Evolutionary conservation across 2,329 filamentous ascomycete species (phyloP), one percentile per base, ranked within the genome.

Genomic region (Neonectria faginata): DNA sequence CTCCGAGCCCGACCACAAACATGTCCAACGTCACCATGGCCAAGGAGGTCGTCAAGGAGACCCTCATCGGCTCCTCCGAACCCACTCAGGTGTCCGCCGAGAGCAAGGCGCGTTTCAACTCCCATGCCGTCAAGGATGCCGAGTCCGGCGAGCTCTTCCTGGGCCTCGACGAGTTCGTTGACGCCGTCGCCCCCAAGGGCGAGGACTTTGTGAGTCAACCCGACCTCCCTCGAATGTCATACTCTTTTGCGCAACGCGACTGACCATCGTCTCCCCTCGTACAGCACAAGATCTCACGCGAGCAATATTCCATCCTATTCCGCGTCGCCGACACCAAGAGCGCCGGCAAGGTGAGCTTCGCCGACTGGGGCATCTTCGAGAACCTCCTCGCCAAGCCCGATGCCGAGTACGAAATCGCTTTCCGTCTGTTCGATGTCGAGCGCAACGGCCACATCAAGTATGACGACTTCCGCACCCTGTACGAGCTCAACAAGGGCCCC

Each of bases 321-420:
- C 85, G 86, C 68, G 92, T 99, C 63, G 96, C 96, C 73, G 96
- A 99, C 80, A 89, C 92, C 73, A 88, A 88, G 70, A 87, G 85
- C 70, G 84, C 84, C 48, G 94, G 94, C 68, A 90, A 87, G 73
- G 85, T 99, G 72, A 92, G 83, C 72, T 83, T 98, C 59, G 84
- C 89, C 65, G 96, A 99, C 82, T 99, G 95, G 94, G 89, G 88
- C 51, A 91, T 92, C 69, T 99, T 98, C 80, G 93, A 97, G 82
- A 97, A 97, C 83, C 88, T 99, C 68, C 89, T 99, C 64, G 86
- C 87, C 72, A 98, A 97, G 82, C 92, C 96, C 67, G 96, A 98
- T 77, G 96, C 96, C 79, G 96, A 99, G 83, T 99, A 99, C 82
- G 94, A 98, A 80, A 97, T 99, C 74, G 95, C 96, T 16, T 99